A percentile compares a stretch with the other conserved stretches of the same genome.
phyloP scores from a whole-genome alignment of 2,329 filamentous ascomycete genomes.

The Penicillium sp. region DNA sequence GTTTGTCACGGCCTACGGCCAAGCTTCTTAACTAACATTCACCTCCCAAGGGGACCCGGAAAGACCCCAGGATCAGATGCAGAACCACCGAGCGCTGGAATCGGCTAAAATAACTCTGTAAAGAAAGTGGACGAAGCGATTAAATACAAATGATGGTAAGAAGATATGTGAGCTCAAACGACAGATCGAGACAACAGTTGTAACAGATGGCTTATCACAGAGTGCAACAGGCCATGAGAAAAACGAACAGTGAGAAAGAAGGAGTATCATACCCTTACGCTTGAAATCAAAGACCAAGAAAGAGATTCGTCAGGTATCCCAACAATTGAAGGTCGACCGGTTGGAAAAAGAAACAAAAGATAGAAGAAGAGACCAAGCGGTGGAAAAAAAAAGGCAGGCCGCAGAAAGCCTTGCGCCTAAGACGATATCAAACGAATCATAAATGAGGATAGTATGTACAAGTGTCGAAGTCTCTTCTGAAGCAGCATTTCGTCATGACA shows the following conservation, averaged over 20 bases:
- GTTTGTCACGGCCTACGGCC: conserved; percentile 17
- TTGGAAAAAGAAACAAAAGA: conserved; percentile 24
- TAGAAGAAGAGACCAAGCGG: conserved; percentile 3
- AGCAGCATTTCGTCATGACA: conserved; percentile 27
- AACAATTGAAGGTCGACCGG: conserved; percentile 24
- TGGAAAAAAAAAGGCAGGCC: conserved; percentile 10
- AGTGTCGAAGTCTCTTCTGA: conserved; percentile 19
- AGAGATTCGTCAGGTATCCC: conserved; percentile 42
- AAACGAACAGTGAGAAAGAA: conserved; percentile 34
- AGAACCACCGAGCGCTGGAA: conserved; percentile 9
- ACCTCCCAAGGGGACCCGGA: conserved; percentile 15
- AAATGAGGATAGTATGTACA: conserved; percentile 24
- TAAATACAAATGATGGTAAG: conserved; percentile 16
- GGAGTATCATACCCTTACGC: conserved; percentile 39
- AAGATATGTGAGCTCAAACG: conserved; percentile 15
- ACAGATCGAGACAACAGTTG: conserved; percentile 22
- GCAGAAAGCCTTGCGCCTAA: conserved; percentile 20
- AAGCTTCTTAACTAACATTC: conserved; percentile 17
- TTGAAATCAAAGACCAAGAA: conserved; percentile 34
- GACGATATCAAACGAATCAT: conserved; percentile 29
- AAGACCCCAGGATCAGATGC: conserved; percentile 9
- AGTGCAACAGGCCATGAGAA: conserved; percentile 38
- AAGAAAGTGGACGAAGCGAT: conserved; percentile 19
- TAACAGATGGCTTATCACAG: conserved; percentile 29
- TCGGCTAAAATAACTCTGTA: conserved; percentile 16